A percentile compares a stretch with the other conserved stretches of the same genome.
These are phyloP conservation scores for Sclerotinia subarctica DNA, from an alignment of 2,329 filamentous ascomycete species.

Conservation along the genomic window DNA sequence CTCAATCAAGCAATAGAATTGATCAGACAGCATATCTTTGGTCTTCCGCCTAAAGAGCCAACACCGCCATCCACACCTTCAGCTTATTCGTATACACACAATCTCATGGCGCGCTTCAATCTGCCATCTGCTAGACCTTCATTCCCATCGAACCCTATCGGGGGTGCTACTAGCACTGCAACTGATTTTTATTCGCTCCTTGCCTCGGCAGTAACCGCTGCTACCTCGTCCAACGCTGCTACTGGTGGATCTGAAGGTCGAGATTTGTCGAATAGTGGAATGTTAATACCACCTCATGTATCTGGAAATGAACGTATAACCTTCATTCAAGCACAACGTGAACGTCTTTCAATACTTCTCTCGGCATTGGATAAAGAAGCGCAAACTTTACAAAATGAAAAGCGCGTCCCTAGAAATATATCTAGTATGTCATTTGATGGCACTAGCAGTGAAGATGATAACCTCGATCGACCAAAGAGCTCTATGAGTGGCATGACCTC, in stretches of 20 bases:
- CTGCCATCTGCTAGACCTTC: constrained; percentile 67
- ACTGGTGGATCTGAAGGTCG: constrained; percentile 34
- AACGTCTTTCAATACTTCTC: constrained; percentile 70
- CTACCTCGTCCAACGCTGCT: constrained; percentile 37
- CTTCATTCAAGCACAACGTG: constrained; percentile 76
- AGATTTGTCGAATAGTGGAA: constrained; percentile 55
- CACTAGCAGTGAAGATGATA: constrained; percentile 35
- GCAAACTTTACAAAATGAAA: constrained; percentile 50
- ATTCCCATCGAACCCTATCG: constrained; percentile 34
- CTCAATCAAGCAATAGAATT: constrained; percentile 68
- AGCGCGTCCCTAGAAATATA: constrained; percentile 29
- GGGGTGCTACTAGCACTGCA: constrained; percentile 45
- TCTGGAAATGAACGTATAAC: constrained; percentile 64
- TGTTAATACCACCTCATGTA: constrained; percentile 69
- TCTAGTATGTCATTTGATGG: constrained; percentile 35
- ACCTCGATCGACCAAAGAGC: constrained; percentile 32
- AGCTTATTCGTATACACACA: constrained; percentile 66
- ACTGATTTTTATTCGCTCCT: constrained; percentile 76
- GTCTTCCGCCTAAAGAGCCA: constrained; percentile 58
- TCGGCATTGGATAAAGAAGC: constrained; percentile 79
- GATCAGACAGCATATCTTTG: constrained; percentile 74
- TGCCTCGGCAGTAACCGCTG: constrained; percentile 63
- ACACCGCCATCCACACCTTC: constrained; percentile 47
- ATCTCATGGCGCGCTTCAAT: constrained; percentile 80
- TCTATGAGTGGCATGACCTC: constrained; percentile 61